These are phyloP conservation scores for Leucocoprinus sp. DNA, from an alignment of 768 basidiomycete species.

Conservation along the genomic window DNA sequence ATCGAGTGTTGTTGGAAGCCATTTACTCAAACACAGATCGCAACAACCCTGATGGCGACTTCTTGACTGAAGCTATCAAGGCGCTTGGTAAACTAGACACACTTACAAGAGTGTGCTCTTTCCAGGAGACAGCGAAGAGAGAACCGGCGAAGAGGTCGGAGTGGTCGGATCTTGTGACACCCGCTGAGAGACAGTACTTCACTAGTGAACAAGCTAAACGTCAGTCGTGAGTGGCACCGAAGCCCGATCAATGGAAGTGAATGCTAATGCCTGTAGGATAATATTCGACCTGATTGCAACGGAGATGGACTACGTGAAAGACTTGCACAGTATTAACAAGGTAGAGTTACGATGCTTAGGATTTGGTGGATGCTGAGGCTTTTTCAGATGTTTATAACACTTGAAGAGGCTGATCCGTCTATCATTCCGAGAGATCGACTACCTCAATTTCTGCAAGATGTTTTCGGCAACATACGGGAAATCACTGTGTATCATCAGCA, in stretches of 20 bases:
- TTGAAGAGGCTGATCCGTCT: slow-evolving; percentile 67
- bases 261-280: slow-evolving; percentile 37
- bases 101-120: slow-evolving; percentile 77
- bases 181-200: slow-evolving; percentile 11
- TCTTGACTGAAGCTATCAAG: slow-evolving; percentile 72
- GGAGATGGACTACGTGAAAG: slow-evolving; percentile 95
- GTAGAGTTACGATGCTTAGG: background rate
- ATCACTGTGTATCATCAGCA: slow-evolving; percentile 67
- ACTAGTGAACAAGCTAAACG: slow-evolving; percentile 26
- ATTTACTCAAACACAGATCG: slow-evolving; percentile 75
- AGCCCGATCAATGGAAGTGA: background rate
- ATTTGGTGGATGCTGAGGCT: background rate
- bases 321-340: slow-evolving; percentile 75
- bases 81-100: slow-evolving; percentile 78
- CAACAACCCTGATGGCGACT: slow-evolving; percentile 78
- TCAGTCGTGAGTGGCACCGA: slow-evolving; percentile 60
- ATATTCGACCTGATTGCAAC: slow-evolving; percentile 95
- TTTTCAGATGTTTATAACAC: slow-evolving; percentile 69
- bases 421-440: slow-evolving; percentile 69
- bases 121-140: slow-evolving; percentile 84
- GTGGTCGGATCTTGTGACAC: slow-evolving; percentile 76
- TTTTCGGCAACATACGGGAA: slow-evolving; percentile 82
- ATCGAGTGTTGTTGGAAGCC: slow-evolving; percentile 79
- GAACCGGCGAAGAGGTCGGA: slow-evolving; percentile 77
- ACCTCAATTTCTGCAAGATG: slow-evolving; percentile 73